phyloP scores from a whole-genome alignment of 2,329 filamentous ascomycete genomes.

The Penicillium polonicum region DNA sequence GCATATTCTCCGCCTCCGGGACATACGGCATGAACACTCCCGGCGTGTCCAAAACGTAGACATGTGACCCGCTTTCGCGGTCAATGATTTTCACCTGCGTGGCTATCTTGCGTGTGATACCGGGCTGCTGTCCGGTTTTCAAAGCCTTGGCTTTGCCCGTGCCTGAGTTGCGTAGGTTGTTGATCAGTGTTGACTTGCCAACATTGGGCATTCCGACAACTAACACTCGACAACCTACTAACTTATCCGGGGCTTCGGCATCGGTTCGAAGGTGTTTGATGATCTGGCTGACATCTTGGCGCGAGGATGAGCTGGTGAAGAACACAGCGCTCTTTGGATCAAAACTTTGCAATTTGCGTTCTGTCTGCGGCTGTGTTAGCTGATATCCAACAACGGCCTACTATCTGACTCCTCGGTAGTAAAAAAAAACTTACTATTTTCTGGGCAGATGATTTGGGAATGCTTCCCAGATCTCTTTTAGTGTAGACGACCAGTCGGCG shows the following conservation, averaged over 20 bases:
- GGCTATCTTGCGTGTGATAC: slow-evolving; percentile 81
- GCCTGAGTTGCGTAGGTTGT: slow-evolving; percentile 71
- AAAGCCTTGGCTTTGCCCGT: slow-evolving; percentile 69
- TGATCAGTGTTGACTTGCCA: slow-evolving; percentile 92
- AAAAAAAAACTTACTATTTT: slow-evolving; percentile 35
- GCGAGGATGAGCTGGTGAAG: slow-evolving; percentile 36
- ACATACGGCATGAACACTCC: slow-evolving; percentile 96
- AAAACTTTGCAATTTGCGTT: slow-evolving; percentile 36
- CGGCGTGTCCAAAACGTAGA: slow-evolving; percentile 88
- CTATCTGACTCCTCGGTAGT: background rate
- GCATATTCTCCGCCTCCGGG: slow-evolving; percentile 78
- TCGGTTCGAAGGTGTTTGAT: slow-evolving; percentile 35
- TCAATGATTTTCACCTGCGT: slow-evolving; percentile 79
- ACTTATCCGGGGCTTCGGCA: slow-evolving; percentile 39
- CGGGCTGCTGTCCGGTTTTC: slow-evolving; percentile 80
- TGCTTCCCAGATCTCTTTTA: slow-evolving; percentile 72
- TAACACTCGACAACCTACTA: slow-evolving; percentile 82
- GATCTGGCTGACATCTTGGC: slow-evolving; percentile 33
- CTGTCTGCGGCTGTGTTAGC: slow-evolving; percentile 23
- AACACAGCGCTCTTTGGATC: slow-evolving; percentile 37
- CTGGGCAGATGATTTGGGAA: slow-evolving; percentile 40
- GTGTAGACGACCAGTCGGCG: slow-evolving; percentile 86
- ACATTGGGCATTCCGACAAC: slow-evolving; percentile 98
- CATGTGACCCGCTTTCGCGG: slow-evolving; percentile 55
- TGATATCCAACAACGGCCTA: background rate